Base-by-base conservation (phyloP, 2,329 filamentous ascomycete species). In the Epichloe sylvatica region DNA sequence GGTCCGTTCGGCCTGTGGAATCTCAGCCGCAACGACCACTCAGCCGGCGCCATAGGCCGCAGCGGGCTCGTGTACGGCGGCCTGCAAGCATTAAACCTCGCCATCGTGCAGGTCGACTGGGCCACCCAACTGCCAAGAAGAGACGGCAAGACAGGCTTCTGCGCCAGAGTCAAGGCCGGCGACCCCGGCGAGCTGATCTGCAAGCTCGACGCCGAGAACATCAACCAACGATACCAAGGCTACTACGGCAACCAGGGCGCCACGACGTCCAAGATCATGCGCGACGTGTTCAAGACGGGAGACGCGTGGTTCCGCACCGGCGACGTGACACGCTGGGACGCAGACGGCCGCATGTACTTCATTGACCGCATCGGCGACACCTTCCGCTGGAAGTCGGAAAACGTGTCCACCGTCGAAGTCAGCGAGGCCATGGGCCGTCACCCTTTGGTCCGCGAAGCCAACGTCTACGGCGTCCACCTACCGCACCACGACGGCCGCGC, bases 221-320 rank as follows among this genome's bases (percentile, higher is more conserved):
- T 83, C 45, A 65, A 71, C 35, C 70, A 72, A 34, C 77, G 76
- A 12, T 94, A 89, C 68, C 84, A 89, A 61, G 89, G 89, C 2
- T 95, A 95, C 66, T 87, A 83, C 64, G 79, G 81, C 52, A 88
- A 94, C 62, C 64, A 73, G 13, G 73, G 75, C 34, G 86, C 88
- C 0, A 86, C 83, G 0, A 69, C 79, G 38, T 74, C 77, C 55
- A 94, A 94, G 67, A 76, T 94, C 44, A 64, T 92, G 53, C 77
- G 83, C 4, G 71, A 84, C 57, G 85, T 92, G 2, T 78, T 92
- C 54, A 70, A 67, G 51, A 83, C 83, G 59, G 87, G 84, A 13
- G 89, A 95, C 59, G 82, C 80, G 0, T 94, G 80, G 73, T 94
- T 89, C 71, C 80, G 87, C 23, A 84, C 86, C 0, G 89, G 89